phyloP scores from a whole-genome alignment of 768 basidiomycete species.

The Leccinum subgranulosum region DNA sequence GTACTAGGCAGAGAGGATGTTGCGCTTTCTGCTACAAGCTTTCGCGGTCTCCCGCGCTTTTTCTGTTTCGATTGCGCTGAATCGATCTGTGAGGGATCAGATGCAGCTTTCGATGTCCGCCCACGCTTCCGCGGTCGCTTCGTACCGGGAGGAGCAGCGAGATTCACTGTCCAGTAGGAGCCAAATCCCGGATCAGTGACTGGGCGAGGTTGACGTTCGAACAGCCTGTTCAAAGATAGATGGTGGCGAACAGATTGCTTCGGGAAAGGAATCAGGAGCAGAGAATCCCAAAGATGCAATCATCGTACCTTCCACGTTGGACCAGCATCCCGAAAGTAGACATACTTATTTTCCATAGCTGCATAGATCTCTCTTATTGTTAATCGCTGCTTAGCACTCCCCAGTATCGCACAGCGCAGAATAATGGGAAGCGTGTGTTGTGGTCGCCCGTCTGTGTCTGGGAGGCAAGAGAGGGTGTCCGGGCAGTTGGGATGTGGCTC shows the following conservation, averaged over 20 bases:
- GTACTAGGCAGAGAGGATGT: constrained; percentile 25
- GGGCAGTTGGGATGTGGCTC: constrained; percentile 74
- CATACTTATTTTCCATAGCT: constrained; percentile 83
- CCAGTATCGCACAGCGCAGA: constrained; percentile 79
- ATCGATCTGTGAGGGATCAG: constrained; percentile 15
- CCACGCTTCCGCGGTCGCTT: constrained; percentile 83
- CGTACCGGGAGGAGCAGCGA: constrained; percentile 79
- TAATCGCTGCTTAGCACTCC: constrained; percentile 68
- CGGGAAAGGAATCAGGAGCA: constrained; percentile 8
- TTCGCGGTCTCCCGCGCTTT: constrained; percentile 42
- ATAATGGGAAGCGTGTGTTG: constrained; percentile 86
- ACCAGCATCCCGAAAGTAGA: constrained; percentile 76
- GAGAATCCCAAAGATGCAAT: background rate
- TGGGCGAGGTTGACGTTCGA: constrained; percentile 78
- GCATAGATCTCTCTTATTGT: constrained; percentile 86
- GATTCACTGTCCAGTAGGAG: constrained; percentile 89
- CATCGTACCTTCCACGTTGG: constrained; percentile 76
- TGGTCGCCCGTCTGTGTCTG: constrained; percentile 74
- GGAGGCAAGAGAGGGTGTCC: constrained; percentile 71
- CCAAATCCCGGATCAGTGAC: constrained; percentile 85
- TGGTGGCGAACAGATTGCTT: constrained; percentile 90
- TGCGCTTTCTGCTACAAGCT: constrained; percentile 18
- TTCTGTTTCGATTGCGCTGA: constrained; percentile 21
- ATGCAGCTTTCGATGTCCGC: constrained; percentile 48
- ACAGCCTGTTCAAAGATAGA: constrained; percentile 76